Conservation (phyloP, 257 asterid genomes). For the Jacaranda copaia region DNA sequence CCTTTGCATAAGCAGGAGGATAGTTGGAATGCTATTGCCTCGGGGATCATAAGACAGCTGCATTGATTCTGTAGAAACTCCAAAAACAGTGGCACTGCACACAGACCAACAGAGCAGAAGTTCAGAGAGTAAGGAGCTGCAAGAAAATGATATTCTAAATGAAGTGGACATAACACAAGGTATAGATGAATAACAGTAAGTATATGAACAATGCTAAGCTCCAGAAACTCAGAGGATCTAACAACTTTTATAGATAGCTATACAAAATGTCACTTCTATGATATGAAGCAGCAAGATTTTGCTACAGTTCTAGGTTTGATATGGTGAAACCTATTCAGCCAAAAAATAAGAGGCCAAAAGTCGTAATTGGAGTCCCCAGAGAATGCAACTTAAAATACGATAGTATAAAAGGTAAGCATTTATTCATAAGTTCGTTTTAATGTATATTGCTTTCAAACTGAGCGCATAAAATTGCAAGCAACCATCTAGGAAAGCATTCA, state of each 20-base stretch:
- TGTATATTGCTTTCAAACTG: not conserved
- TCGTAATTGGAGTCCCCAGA: not conserved
- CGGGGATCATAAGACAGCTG: slow-evolving; percentile 87
- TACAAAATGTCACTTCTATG: not conserved
- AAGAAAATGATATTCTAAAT: not conserved
- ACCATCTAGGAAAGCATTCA: too few species aligned
- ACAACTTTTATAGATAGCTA: not conserved
- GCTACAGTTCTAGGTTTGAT: not conserved
- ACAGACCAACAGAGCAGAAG: slow-evolving; percentile 39
- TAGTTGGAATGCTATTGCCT: slow-evolving; percentile 94
- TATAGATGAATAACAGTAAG: too few species aligned
- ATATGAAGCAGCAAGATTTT: not conserved
- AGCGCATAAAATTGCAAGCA: too few species aligned
- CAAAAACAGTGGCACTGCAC: slow-evolving; percentile 92
- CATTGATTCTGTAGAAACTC: slow-evolving; percentile 99
- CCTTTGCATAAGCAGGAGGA: slow-evolving; percentile 89
- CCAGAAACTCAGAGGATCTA: not conserved
- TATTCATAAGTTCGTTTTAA: not conserved
- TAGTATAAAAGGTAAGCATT: not conserved
- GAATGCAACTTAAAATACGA: too few species aligned
- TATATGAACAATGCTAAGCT: too few species aligned
- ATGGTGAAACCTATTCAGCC: not conserved
- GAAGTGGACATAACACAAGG: not conserved
- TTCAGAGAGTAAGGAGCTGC: slow-evolving; percentile 17
- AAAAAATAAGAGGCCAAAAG: not conserved